Conservation (phyloP, 129 eudicot species). For the Centella asiatica region DNA sequence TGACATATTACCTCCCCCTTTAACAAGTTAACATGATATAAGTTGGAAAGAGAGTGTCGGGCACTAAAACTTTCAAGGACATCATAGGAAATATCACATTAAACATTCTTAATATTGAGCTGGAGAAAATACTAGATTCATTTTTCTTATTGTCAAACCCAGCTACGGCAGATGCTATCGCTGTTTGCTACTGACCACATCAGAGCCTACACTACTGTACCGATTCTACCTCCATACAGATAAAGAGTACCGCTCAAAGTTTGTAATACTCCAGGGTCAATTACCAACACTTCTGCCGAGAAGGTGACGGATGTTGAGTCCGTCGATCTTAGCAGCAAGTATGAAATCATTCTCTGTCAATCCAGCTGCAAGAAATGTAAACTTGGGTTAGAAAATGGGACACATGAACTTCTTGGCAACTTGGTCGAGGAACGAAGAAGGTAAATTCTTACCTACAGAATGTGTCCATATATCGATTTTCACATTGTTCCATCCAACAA, state of each 20-base stretch:
- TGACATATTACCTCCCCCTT: no score
- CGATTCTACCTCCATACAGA: slow-evolving; percentile 1
- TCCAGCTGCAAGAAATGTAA: slow-evolving; percentile 62
- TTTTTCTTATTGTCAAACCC: no score
- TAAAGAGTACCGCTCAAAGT: not conserved
- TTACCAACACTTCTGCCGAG: slow-evolving; percentile 32
- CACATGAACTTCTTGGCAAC: not conserved
- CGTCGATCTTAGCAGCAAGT: slow-evolving; percentile 77
- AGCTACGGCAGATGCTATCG: no score
- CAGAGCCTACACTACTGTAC: no score
- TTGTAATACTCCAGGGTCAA: not conserved
- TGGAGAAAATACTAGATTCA: no score
- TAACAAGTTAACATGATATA: no score
- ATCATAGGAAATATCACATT: no score
- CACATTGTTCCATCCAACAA: slow-evolving; percentile 88
- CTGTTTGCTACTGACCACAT: no score
- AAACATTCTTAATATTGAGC: no score
- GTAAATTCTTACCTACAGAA: slow-evolving; percentile 57
- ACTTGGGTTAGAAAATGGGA: not conserved
- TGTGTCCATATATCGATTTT: slow-evolving; percentile 87
- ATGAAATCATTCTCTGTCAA: slow-evolving; percentile 92
- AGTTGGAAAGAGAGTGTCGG: no score
- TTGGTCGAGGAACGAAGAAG: no score
- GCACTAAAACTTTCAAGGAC: no score
- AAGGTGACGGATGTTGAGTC: slow-evolving; percentile 40